Base-by-base conservation (phyloP, 257 asterid species). In the Apocynum venetum region DNA sequence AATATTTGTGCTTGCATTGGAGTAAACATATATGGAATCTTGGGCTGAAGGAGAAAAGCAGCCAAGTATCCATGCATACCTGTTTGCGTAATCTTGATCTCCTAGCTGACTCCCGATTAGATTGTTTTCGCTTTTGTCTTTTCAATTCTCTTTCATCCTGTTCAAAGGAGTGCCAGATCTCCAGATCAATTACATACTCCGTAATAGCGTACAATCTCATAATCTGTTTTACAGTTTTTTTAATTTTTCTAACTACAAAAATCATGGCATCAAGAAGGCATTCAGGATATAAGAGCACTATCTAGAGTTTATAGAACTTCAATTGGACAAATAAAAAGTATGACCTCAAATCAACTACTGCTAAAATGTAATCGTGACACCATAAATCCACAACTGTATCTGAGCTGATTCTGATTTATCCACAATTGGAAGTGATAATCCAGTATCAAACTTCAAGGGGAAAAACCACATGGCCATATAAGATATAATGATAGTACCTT, bases 51-150 rank as follows among this genome's bases (percentile, higher is more conserved):
- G 41, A 40, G 52, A 49, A 52, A n/a, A 5, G 38, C 52, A 41
- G 56, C 43, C 4, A 66, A 14, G 41, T 43, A 52, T 6, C 6
- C 36, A 43, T 8, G 70, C 49, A 35, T 80, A 93, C 99, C 97
- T 96, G 99, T 84, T 96, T 96, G 56, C 98, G 95, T 73, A 96
- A 83, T 81, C 99, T 90, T 79, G 99, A 93, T 68, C 99, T 91
- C 83, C 99, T 87, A 75, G 99, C 99, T 76, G 99, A 96, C 91
- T 96, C 99, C 71, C 99, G 87, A 80, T 96, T 96, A 44, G 98
- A 96, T 81, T 91, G 99, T 86, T 96, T 96, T 80, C 99, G 83
- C 90, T 93, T 93, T 82, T 93, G 99, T 79, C 91, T 86, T 87
- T 96, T 96, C 73, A 93, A 48, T 87, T 96, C 99, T 61, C 98